Evolutionary conservation across 345 rosid species (phyloP).

Genomic region (Capsella bursapastoris): DNA sequence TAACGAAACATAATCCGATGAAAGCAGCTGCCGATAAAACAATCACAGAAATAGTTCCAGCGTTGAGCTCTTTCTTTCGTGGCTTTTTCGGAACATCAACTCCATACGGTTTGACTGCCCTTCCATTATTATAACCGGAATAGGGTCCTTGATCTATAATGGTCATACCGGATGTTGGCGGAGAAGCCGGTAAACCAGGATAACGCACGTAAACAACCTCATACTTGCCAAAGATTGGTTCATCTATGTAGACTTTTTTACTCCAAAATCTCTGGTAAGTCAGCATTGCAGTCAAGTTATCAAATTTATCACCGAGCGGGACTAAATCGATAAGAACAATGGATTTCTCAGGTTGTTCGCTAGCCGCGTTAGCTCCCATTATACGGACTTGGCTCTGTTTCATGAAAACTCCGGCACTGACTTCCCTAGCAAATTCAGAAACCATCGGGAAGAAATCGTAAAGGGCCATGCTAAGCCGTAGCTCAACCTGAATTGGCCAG

Average conservation of each 20-base stretch:
- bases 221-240: constrained; percentile 72
- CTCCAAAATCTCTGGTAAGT: constrained; percentile 88
- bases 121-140: constrained; percentile 54
- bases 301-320: constrained; percentile 79
- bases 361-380: constrained; percentile 91
- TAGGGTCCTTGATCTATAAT: constrained; percentile 71
- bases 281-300: constrained; percentile 73
- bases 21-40: constrained; percentile 70
- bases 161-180: constrained; percentile 66
- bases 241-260: constrained; percentile 68
- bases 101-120: constrained; percentile 76
- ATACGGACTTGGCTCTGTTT: constrained; percentile 95
- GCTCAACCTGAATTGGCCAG: constrained; percentile 91
- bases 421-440: constrained; percentile 80
- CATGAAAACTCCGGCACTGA: constrained; percentile 88
- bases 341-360: constrained; percentile 83
- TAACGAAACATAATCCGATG: constrained; percentile 59
- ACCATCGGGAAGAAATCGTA: constrained; percentile 97
- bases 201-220: constrained; percentile 84
- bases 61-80: constrained; percentile 57
- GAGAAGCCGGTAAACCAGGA: constrained; percentile 93
- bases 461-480: constrained; percentile 76
- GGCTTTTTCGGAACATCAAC: constrained; percentile 69
- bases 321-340: constrained; percentile 85
- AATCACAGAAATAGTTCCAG: constrained; percentile 67